Evolutionary conservation across 805 yeast species (phyloP).

Genomic region (Candida michaelii): DNA sequence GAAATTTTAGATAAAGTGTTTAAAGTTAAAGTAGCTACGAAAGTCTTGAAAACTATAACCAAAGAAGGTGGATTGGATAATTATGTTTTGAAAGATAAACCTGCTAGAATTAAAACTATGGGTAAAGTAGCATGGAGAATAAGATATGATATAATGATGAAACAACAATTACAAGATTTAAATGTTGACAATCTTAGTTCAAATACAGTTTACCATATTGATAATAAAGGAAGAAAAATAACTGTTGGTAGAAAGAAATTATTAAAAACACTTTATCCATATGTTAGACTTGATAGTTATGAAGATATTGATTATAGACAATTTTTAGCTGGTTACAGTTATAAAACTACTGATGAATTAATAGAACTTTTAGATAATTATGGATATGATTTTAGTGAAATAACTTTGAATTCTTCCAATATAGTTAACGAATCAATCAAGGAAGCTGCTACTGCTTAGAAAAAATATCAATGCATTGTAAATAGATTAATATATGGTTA

Average conservation of each 20-base stretch:
- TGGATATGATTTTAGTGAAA: conserved; percentile 36
- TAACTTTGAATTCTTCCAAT: conserved; percentile 17
- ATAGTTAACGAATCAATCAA: background rate
- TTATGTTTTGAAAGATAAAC: conserved; percentile 79
- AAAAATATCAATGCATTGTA: background rate
- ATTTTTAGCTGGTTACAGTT: conserved; percentile 47
- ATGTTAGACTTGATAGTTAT: conserved; percentile 45
- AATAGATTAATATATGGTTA: background rate
- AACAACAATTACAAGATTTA: conserved; percentile 39
- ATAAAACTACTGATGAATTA: conserved; percentile 47
- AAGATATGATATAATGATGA: conserved; percentile 67
- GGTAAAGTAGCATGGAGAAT: conserved; percentile 93
- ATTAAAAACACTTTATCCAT: conserved; percentile 52
- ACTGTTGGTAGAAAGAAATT: conserved; percentile 66
- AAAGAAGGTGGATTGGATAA: conserved; percentile 95
- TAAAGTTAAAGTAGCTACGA: conserved; percentile 65
- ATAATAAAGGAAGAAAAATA: conserved; percentile 46
- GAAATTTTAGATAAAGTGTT: conserved; percentile 64
- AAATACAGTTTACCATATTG: conserved; percentile 48
- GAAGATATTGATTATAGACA: conserved; percentile 44
- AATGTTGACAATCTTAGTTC: conserved; percentile 21
- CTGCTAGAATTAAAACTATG: conserved; percentile 87
- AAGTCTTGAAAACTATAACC: conserved; percentile 81
- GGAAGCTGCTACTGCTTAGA: background rate
- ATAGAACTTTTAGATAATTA: conserved; percentile 48